Evolutionary conservation across 805 yeast species (phyloP), one percentile per base, ranked within the genome.

Genomic region (Starmerella lactis-condensi): DNA sequence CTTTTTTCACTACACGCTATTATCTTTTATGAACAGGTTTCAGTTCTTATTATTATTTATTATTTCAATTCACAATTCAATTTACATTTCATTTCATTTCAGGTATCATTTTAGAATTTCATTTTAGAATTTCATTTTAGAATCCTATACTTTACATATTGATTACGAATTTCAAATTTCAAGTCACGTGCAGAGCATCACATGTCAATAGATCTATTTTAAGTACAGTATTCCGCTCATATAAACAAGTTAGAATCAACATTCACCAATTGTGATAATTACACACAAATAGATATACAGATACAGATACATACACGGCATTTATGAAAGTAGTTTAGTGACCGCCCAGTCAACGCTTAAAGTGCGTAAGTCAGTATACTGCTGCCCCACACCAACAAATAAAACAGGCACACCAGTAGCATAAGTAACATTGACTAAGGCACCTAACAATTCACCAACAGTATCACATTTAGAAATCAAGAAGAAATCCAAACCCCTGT

Each of bases 351-450:
- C 81, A 7, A 85, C 93, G 48, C 85, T 76, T 43, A 85, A 58
- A 9, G 93, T 75, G 53, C 93, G 69, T 38, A 85, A 61, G 53
- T 85, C 98, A 0, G 96, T 85, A 47, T 85, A 85, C 2, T 92
- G 85, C 58, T 85, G 98, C 9, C 98, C 98, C 3, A 83, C 81
- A 22, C 98, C 98, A 32, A 85, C 89, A 53, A 89, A 89, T 41
- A 85, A 61, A 22, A 85, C 89, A 0, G 98, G 98, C 15, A 85
- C 89, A 20, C 83, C 79, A 0, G 96, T 89, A 4, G 94, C 83
- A 61, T 77, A 77, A 2, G 91, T 94, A 93, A 85, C 79, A 52
- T 89, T 89, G 17, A 85, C 94, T 79, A 85, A 78, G 2, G 93
- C 73, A 16, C 98, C 98, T 26, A 85, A 73, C 68, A 85, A 64